Evolutionary conservation across 2,329 filamentous ascomycete genomes (phyloP), one percentile per base, ranked within the genome.

Genomic region (Xylariaceae sp.): DNA sequence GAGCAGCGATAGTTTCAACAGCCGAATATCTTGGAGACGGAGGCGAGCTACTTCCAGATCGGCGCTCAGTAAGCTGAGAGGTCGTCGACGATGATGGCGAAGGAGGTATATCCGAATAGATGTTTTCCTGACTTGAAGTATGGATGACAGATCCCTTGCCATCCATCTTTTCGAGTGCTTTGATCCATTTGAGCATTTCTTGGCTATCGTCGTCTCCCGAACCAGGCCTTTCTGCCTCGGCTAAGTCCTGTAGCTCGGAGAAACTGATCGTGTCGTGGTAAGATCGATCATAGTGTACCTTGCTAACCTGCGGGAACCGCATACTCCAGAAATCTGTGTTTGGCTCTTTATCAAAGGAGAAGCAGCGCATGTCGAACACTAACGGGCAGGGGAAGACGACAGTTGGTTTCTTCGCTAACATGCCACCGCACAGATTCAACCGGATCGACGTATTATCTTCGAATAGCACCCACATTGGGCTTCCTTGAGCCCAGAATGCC

Each of bases 321-420:
- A 90, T 80, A 56, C 85, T 85, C 74, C 83, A 90, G 64, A 88
- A 91, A 1, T 78, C 77, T 11, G 82, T 84, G 64, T 87, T 85
- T 3, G 82, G 79, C 2, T 80, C 78, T 64, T 86, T 88, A 56
- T 90, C 87, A 62, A 91, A 96, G 0, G 86, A 85, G 58, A 89
- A 88, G 51, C 89, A 91, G 29, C 88, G 77, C 56, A 95, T 74
- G 62, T 95, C 91, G 53, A 91, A 88, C 0, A 96, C 83, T 26
- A 89, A 80, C 0, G 90, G 90, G 0, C 77, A 74, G 5, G 77
- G 79, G 68, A 95, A 95, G 1, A 85, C 70, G 1, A 76, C 71
- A 0, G 76, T 74, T 59, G 80, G 72, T 44, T 72, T 69, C 39
- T 69, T 68, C 50, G 75, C 71, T 2, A 78, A 61, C 0, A 76